Conservation (phyloP, 305 asterid genomes). For the Caryopteris hybrid region DNA sequence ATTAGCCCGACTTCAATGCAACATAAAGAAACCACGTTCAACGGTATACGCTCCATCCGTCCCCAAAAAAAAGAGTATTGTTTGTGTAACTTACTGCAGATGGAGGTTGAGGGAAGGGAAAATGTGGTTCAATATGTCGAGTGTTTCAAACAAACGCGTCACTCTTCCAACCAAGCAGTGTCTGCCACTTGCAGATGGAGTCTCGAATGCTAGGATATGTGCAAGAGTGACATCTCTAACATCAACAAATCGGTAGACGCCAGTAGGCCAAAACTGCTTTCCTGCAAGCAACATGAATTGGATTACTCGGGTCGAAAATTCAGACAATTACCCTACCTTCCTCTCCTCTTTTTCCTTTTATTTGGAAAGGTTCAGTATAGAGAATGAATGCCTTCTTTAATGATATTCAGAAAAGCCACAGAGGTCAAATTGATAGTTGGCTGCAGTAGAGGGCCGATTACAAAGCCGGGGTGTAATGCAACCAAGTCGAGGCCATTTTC, state of each 20-base stretch:
- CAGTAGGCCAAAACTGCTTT: slow-evolving; percentile 21
- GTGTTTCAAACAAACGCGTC: slow-evolving; percentile 22
- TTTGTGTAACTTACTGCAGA: slow-evolving; percentile 20
- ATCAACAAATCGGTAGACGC: slow-evolving; percentile 36
- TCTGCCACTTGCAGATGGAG: slow-evolving; percentile 34
- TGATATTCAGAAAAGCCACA: slow-evolving; percentile 20
- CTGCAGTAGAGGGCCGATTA: slow-evolving; percentile 55
- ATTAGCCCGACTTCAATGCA: too few species aligned
- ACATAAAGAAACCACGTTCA: too few species aligned
- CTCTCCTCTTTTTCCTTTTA: too few species aligned
- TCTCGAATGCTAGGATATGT: slow-evolving; percentile 40
- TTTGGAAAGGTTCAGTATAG: neutral
- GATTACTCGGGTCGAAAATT: too few species aligned
- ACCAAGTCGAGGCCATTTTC: slow-evolving; percentile 55
- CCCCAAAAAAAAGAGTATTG: too few species aligned
- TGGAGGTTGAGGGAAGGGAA: slow-evolving; percentile 40
- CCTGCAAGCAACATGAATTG: slow-evolving; percentile 20
- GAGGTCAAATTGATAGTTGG: slow-evolving; percentile 39
- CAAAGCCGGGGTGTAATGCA: slow-evolving; percentile 42
- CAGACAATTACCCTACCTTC: too few species aligned
- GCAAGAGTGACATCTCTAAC: slow-evolving; percentile 49
- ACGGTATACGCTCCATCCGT: too few species aligned
- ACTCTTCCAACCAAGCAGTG: slow-evolving; percentile 35
- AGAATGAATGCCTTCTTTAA: slow-evolving; percentile 39
- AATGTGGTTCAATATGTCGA: slow-evolving; percentile 13